Percentiles rank a stretch among this genome's conserved stretches.
These are phyloP conservation scores for Kwoniella shivajii DNA, from an alignment of 1,284 basidiomycete genomes.

Conservation along the genomic window DNA sequence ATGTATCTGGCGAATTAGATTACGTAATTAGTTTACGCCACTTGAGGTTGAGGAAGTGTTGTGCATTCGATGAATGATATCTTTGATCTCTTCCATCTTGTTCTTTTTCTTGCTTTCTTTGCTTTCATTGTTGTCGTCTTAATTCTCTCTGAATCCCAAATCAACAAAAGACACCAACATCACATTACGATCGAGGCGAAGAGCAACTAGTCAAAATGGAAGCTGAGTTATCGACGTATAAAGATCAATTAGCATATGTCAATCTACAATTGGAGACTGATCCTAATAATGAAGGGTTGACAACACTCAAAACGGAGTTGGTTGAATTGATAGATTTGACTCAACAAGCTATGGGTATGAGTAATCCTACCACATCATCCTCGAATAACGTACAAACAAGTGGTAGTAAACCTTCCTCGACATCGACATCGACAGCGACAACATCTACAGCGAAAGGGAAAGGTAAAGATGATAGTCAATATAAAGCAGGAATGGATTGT, in stretches of 20 bases:
- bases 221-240: conserved; percentile 79
- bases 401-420: too few species aligned
- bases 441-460: conserved; percentile 23
- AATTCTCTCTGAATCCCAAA: neutral
- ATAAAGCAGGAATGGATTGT: conserved; percentile 84
- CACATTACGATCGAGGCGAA: too few species aligned
- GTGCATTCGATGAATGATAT: too few species aligned
- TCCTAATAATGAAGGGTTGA: conserved; percentile 73
- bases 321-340: conserved; percentile 87
- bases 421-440: conserved; percentile 10
- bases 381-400: too few species aligned
- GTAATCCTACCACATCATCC: conserved; percentile 18
- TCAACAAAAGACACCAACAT: neutral
- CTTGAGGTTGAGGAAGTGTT: too few species aligned
- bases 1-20: too few species aligned
- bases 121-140: too few species aligned
- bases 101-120: too few species aligned
- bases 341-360: conserved; percentile 66
- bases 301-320: conserved; percentile 75
- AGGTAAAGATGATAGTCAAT: conserved; percentile 40
- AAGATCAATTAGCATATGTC: conserved; percentile 84
- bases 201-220: conserved; percentile 45
- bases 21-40: too few species aligned
- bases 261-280: conserved; percentile 80
- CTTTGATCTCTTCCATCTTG: too few species aligned